phyloP scores from a whole-genome alignment of 352 stramenopile species.

The Pythium aristosporum region DNA sequence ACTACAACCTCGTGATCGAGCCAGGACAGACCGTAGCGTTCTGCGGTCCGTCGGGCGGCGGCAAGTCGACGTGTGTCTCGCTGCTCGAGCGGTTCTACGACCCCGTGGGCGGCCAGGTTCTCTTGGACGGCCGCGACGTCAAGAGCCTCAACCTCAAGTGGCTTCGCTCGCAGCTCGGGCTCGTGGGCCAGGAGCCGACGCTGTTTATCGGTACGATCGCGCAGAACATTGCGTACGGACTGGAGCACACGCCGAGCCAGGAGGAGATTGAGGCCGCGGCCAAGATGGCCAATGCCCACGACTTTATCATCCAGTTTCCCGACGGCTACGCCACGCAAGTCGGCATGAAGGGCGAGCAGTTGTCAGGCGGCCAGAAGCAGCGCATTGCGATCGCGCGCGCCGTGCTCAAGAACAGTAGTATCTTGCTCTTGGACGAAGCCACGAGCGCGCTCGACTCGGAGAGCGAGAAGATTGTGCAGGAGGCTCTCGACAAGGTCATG shows the following conservation, averaged over 20 bases:
- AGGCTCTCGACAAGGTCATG: constrained; percentile 58
- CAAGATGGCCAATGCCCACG: constrained; percentile 8
- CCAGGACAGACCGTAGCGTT: constrained; percentile 30
- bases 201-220: constrained; percentile 11
- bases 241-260: background rate
- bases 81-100: constrained; percentile 48
- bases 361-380: constrained; percentile 73
- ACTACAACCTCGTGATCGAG: constrained; percentile 34
- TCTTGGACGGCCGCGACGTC: constrained; percentile 38
- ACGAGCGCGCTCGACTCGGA: constrained; percentile 81
- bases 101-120: constrained; percentile 28
- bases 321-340: constrained; percentile 13
- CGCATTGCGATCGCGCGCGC: constrained; percentile 87
- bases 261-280: constrained; percentile 5
- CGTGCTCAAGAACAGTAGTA: constrained; percentile 42
- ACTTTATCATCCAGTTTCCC: constrained; percentile 16
- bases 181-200: constrained; percentile 12
- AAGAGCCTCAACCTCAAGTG: constrained; percentile 32
- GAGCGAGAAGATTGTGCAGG: constrained; percentile 80
- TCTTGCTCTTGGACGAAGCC: constrained; percentile 91
- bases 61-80: constrained; percentile 40
- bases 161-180: background rate
- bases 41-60: constrained; percentile 35
- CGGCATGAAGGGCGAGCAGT: constrained; percentile 44
- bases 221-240: constrained; percentile 8